Percentiles rank a stretch among this genome's conserved stretches.
These are phyloP conservation scores for Lantana camara DNA, from an alignment of 257 asterid genomes.

Conservation along the genomic window DNA sequence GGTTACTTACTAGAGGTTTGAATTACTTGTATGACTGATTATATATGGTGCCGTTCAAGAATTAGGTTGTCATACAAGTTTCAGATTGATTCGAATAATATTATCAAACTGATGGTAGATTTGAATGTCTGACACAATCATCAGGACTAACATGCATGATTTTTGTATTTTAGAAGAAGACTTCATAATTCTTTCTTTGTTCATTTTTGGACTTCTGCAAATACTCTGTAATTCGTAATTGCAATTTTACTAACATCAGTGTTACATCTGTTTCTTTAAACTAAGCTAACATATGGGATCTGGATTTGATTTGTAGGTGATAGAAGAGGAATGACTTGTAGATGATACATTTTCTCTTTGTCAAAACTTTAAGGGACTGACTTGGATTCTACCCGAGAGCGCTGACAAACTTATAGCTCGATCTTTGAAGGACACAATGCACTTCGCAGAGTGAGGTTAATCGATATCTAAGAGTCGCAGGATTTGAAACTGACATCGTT, in stretches of 20 bases:
- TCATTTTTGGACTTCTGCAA: not conserved
- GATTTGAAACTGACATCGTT: conserved; percentile 15
- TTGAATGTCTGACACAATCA: not conserved
- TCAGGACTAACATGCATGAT: not conserved
- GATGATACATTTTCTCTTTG: conserved; percentile 27
- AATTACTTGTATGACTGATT: no score
- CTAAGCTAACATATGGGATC: conserved; percentile 25
- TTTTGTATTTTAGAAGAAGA: conserved; percentile 1
- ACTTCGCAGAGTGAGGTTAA: not conserved
- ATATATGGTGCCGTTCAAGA: no score
- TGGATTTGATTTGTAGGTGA: conserved; percentile 39
- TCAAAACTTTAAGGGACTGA: conserved; percentile 17
- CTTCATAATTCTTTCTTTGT: not conserved
- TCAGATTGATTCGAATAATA: not conserved
- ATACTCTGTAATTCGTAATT: not conserved
- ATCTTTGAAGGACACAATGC: conserved; percentile 24
- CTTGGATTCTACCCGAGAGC: conserved; percentile 24
- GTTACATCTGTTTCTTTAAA: not conserved
- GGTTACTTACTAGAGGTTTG: no score
- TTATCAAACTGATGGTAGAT: conserved; percentile 3
- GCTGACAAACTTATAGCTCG: conserved; percentile 24
- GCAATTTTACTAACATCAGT: not conserved
- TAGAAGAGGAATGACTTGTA: conserved; percentile 31
- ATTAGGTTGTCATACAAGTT: not conserved
- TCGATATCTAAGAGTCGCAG: conserved; percentile 15